phyloP scores from a whole-genome alignment of 768 basidiomycete genomes.

The Gyrodon lividus region DNA sequence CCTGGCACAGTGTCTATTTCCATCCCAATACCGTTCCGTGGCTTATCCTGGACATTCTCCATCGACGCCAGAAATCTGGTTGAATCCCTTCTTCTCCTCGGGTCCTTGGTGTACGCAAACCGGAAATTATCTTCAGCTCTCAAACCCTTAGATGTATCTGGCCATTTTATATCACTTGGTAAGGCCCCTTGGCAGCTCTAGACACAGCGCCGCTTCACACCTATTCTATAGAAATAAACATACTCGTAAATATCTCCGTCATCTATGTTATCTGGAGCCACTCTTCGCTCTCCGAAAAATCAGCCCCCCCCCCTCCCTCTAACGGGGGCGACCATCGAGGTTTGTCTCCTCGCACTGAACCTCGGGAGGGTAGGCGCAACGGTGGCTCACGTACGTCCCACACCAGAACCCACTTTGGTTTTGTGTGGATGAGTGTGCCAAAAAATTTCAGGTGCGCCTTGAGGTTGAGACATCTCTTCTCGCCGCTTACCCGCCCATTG shows the following conservation, averaged over 20 bases:
- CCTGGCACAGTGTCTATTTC: constrained; percentile 48
- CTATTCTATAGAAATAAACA: constrained; percentile 49
- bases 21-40: constrained; percentile 43
- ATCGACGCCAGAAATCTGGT: constrained; percentile 61
- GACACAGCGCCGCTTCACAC: constrained; percentile 2
- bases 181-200: constrained; percentile 12
- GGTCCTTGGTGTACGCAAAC: constrained; percentile 57
- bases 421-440: constrained; percentile 88
- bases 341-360: constrained; percentile 47
- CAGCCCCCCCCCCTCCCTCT: constrained; percentile 11
- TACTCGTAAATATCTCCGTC: constrained; percentile 52
- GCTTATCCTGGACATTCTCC: constrained; percentile 44
- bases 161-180: constrained; percentile 56
- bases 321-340: constrained; percentile 19
- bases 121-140: constrained; percentile 32
- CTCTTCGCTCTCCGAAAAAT: constrained; percentile 40
- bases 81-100: constrained; percentile 65
- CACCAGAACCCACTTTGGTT: constrained; percentile 58
- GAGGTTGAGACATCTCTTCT: not conserved
- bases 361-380: constrained; percentile 45
- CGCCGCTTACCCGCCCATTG: constrained; percentile 13
- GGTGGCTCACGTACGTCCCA: constrained; percentile 22
- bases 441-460: constrained; percentile 74
- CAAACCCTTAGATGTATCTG: constrained; percentile 17
- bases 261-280: constrained; percentile 65